Conservation (phyloP, 2,329 filamentous ascomycete species). For the Penicillium sp. region DNA sequence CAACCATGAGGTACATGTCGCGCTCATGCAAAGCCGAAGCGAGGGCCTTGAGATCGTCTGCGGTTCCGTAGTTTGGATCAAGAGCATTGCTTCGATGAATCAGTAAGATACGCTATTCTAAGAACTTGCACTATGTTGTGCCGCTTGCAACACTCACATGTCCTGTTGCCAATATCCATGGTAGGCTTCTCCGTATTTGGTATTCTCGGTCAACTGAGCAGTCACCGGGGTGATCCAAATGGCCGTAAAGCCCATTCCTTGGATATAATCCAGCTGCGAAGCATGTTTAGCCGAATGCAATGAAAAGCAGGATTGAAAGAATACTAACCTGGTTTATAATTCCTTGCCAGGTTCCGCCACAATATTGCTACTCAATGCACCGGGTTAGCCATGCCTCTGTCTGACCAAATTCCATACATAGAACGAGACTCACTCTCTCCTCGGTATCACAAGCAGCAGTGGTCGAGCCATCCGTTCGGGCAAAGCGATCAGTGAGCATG, state of each 20-base stretch:
- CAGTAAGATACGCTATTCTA: not conserved
- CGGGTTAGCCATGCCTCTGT: not conserved
- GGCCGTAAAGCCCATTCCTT: conserved; percentile 50
- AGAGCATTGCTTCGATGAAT: conserved; percentile 43
- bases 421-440: conserved; percentile 18
- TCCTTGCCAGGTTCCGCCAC: conserved; percentile 50
- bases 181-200: conserved; percentile 45
- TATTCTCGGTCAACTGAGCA: conserved; percentile 35
- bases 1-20: conserved; percentile 62
- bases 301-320: no score
- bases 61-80: conserved; percentile 60
- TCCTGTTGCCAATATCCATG: conserved; percentile 55
- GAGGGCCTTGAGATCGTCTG: conserved; percentile 58
- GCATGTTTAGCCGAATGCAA: not conserved
- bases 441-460: conserved; percentile 33
- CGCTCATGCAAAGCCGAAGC: conserved; percentile 55
- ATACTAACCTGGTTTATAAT: conserved; percentile 39
- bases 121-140: not conserved
- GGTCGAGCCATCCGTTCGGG: conserved; percentile 41
- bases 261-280: conserved; percentile 50
- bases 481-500: conserved; percentile 48
- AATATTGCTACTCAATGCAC: conserved; percentile 26
- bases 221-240: conserved; percentile 52
- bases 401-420: not conserved
- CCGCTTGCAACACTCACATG: conserved; percentile 30